Evolutionary conservation across 345 rosid species (phyloP).

Genomic region (Bretschneidera sinensis): DNA sequence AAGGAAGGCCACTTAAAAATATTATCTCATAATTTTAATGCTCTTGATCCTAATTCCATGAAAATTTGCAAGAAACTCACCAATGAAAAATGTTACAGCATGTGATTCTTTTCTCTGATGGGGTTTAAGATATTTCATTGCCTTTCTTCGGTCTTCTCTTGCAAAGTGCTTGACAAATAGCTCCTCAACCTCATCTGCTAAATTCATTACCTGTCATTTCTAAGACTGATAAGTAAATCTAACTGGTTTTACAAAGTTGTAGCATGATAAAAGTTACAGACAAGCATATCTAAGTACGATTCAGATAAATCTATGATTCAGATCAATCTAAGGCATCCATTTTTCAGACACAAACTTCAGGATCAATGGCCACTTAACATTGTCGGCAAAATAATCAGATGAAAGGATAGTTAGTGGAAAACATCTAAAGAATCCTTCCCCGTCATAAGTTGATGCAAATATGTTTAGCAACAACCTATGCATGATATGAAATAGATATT

Average conservation of each 20-base stretch:
- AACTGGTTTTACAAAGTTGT: slow-evolving; percentile 15
- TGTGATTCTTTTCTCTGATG: slow-evolving; percentile 82
- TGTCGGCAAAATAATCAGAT: slow-evolving; percentile 30
- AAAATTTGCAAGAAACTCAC: slow-evolving; percentile 40
- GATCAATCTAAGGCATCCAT: slow-evolving; percentile 3
- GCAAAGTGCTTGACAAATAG: slow-evolving; percentile 80
- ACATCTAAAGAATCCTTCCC: slow-evolving; percentile 10
- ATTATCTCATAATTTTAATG: neutral
- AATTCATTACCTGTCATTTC: slow-evolving; percentile 72
- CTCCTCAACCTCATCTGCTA: slow-evolving; percentile 87
- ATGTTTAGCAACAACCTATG: slow-evolving; percentile 3
- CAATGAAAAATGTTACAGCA: slow-evolving; percentile 81
- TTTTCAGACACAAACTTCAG: slow-evolving; percentile 12
- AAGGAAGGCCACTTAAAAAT: slow-evolving; percentile 6
- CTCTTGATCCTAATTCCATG: neutral
- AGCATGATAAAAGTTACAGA: slow-evolving; percentile 15
- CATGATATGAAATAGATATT: slow-evolving; percentile 1
- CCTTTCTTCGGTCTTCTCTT: slow-evolving; percentile 77
- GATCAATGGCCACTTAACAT: slow-evolving; percentile 35
- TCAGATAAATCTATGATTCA: neutral
- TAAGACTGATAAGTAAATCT: slow-evolving; percentile 21
- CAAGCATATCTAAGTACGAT: slow-evolving; percentile 30
- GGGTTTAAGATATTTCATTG: slow-evolving; percentile 85
- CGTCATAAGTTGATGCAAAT: neutral
- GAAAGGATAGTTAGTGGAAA: slow-evolving; percentile 24